phyloP scores from a whole-genome alignment of 1,284 basidiomycete genomes.

The Wallemia hederae region DNA sequence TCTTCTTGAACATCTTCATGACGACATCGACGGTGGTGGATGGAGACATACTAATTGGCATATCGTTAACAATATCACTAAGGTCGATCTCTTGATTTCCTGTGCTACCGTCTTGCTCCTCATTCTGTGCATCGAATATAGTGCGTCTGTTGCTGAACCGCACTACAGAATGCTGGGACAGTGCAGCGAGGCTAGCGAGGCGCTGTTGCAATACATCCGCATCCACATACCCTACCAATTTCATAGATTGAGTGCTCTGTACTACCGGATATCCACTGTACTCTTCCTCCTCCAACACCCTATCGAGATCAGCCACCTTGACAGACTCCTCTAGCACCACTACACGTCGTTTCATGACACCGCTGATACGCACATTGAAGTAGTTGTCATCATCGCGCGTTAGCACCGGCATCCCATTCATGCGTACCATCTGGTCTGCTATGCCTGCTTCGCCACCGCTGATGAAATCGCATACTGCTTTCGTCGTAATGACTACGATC shows the following conservation, averaged over 20 bases:
- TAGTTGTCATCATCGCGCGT: slow-evolving; percentile 68
- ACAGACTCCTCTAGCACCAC: neutral
- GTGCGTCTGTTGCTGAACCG: neutral
- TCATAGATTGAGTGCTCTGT: too few relatives aligned
- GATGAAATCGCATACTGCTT: slow-evolving; percentile 85
- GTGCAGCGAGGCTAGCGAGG: neutral
- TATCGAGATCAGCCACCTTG: neutral
- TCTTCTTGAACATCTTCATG: neutral
- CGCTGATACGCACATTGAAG: slow-evolving; percentile 40
- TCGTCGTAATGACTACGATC: slow-evolving; percentile 89
- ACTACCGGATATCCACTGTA: neutral
- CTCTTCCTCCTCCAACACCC: neutral
- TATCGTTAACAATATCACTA: neutral
- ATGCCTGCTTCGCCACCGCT: slow-evolving; percentile 53
- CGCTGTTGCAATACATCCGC: neutral
- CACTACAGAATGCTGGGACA: neutral
- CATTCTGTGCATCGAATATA: neutral
- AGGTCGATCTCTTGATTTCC: neutral
- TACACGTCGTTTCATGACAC: neutral
- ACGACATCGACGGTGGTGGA: neutral
- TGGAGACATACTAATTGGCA: neutral
- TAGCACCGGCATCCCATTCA: slow-evolving; percentile 89
- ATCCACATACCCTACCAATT: too few relatives aligned
- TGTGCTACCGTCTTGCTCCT: neutral
- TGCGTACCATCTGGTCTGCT: slow-evolving; percentile 84